Evolutionary conservation across 306 rosid species (phyloP), one percentile per base, ranked within the genome.

Genomic region (Rosa multiflora): DNA sequence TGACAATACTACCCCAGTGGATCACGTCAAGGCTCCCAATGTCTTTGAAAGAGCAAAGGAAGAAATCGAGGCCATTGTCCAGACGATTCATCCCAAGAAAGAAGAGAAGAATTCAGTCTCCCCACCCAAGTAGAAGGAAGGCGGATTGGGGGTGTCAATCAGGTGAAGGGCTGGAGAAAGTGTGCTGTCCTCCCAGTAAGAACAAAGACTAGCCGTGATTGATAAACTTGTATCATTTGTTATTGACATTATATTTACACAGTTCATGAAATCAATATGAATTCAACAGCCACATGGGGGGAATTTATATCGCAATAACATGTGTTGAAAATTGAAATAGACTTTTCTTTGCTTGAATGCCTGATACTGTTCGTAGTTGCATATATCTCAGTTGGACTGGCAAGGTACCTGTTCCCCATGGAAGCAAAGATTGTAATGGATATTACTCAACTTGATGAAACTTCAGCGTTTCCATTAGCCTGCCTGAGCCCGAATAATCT

Each of bases 401-500:
- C 92, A 9, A 89, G 84, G 73, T 82, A 88, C 56, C 73, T 89
- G 73, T 89, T 89, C 77, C 94, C 97, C 71, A 87, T 79, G 85
- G 97, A 89, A 81, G 97, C 92, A 66, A 89, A 91, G 79, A 89
- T 91, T 42, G 86, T 82, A 53, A 80, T 86, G 87, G 92, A 85
- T 73, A 91, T 89, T 66, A 46, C 90, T 79, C 88, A 88, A 81
- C 40, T 88, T 78, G 92, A 86, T 63, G 85, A 87, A 48, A 88
- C 90, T 39, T 48, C 87, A 53, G 93, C 81, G 66, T 86, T 87
- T 81, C 85, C 85, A 70, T 10, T 68, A 67, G 37, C 42, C 21
- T 83, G 76, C 42, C 79, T 81, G 13, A 83, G 52, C 48, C 46
- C 78, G 71, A 82, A 74, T 21, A 74, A 70, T 67, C 74, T 63